Base-by-base conservation (phyloP, 805 yeast species). In the Lachancea fermentati region DNA sequence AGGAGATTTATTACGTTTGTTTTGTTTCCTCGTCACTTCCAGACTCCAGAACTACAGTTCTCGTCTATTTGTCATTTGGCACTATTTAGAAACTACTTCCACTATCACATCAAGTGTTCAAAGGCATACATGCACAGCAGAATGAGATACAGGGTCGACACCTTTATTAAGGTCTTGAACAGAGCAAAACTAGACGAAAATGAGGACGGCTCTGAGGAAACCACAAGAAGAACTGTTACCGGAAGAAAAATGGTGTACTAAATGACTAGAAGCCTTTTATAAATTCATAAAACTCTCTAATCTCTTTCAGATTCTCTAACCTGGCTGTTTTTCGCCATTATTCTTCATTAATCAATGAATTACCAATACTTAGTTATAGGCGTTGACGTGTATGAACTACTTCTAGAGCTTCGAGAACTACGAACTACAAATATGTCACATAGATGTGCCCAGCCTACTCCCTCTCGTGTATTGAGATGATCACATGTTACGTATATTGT, bases 121-220 rank as follows among this genome's bases (percentile, higher is more conserved):
- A 93, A 93, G 72, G 97, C 98, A 26, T 93, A 85, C 67, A 80
- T 93, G 81, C 99, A 93, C 66, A 87, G 96, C 37, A 81, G 99
- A 72, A 93, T 93, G 99, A 79, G 99, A 65, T 86, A 73, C 66
- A 78, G 98, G 57, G 97, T 93, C 17, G 81, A 84, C 52, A 93
- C 94, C 55, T 93, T 89, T 70, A 76, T 89, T 60, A 93, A 93
- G 72, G 91, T 93, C 24, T 78, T 93, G 67, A 93, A 93, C 69
- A 77, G 99, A 59, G 98, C 98, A 22, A 88, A 89, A 66, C 91
- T 96, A 19, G 99, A 93, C 55, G 84, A 78, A 43, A 83, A 79
- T 14, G 93, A 83, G 44, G 83, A 78, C 43, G 88, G 59, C 13
- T 45, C 44, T 13, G 42, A 35, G 5, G 44, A 43, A 31, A 41